Conservation (phyloP, 2,329 filamentous ascomycete species). For the Chaetomiaceae sp. region DNA sequence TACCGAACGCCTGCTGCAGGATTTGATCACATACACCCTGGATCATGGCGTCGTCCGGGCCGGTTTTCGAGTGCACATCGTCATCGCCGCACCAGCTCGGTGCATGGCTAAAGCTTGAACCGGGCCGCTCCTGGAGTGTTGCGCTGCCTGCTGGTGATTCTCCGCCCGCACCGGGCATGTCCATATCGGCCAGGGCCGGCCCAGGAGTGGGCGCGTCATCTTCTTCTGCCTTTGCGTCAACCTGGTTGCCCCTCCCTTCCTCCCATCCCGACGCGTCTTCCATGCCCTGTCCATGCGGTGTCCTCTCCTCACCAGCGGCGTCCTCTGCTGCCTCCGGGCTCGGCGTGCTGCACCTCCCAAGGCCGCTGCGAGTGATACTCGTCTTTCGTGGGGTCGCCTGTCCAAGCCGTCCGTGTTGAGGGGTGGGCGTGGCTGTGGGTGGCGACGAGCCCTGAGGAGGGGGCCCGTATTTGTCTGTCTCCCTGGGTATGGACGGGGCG, state of each 20-base stretch:
- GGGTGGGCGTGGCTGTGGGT: conserved; percentile 6
- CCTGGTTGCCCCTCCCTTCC: not conserved
- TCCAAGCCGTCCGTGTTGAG: conserved; percentile 9
- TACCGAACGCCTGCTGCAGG: conserved; percentile 20
- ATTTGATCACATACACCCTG: conserved; percentile 20
- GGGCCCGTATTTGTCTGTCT: conserved; percentile 3
- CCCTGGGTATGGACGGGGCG: conserved; percentile 3
- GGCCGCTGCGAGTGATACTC: too few relatives aligned
- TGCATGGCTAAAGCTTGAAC: conserved; percentile 1
- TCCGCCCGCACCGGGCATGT: too few relatives aligned
- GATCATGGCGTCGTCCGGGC: conserved; percentile 14
- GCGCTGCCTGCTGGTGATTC: too few relatives aligned
- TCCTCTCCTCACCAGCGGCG: too few relatives aligned
- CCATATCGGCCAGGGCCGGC: too few relatives aligned
- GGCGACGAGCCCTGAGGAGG: conserved; percentile 1
- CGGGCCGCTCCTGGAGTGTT: not conserved
- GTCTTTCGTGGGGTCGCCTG: conserved; percentile 6
- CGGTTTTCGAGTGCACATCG: not conserved
- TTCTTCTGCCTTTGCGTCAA: not conserved
- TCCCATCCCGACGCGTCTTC: too few relatives aligned
- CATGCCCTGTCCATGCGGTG: too few relatives aligned
- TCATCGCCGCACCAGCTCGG: conserved; percentile 3
- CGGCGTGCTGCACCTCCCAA: not conserved
- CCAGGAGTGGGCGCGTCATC: not conserved
- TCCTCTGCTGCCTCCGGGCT: not conserved